These are phyloP conservation scores for Ramaria rubella DNA, from an alignment of 768 basidiomycete species.

Conservation along the genomic window DNA sequence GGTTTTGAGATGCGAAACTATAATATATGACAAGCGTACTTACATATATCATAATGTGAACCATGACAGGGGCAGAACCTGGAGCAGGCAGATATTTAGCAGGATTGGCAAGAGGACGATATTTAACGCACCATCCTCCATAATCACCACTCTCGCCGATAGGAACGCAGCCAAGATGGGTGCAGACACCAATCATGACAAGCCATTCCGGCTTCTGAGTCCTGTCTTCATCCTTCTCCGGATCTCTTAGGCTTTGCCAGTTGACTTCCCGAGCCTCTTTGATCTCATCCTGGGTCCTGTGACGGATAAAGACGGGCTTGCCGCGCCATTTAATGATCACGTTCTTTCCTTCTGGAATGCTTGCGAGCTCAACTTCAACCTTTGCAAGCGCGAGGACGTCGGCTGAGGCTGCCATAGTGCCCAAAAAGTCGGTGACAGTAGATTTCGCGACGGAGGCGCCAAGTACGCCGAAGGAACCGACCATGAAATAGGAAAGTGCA, in stretches of 20 bases:
- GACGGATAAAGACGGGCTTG: slow-evolving; percentile 98
- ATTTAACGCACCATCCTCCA: slow-evolving; percentile 77
- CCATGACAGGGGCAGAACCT: slow-evolving; percentile 99
- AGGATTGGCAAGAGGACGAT: not conserved
- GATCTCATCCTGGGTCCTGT: slow-evolving; percentile 87
- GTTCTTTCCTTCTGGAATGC: slow-evolving; percentile 96
- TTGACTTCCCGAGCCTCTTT: slow-evolving; percentile 81
- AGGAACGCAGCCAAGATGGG: slow-evolving; percentile 96
- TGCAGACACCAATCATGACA: slow-evolving; percentile 90
- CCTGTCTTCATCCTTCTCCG: slow-evolving; percentile 82
- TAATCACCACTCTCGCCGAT: slow-evolving; percentile 96
- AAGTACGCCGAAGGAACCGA: slow-evolving; percentile 86
- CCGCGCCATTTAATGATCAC: slow-evolving; percentile 99
- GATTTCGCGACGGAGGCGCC: slow-evolving; percentile 94
- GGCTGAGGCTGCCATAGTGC: slow-evolving; percentile 94
- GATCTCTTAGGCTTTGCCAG: slow-evolving; percentile 87
- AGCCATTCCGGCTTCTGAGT: slow-evolving; percentile 96
- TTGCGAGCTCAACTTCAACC: slow-evolving; percentile 86
- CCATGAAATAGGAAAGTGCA: slow-evolving; percentile 82
- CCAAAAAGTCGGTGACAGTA: slow-evolving; percentile 86
- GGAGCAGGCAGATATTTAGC: slow-evolving; percentile 2
- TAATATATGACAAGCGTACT: slow-evolving; percentile 24
- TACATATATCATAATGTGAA: slow-evolving; percentile 96
- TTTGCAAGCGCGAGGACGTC: slow-evolving; percentile 98
- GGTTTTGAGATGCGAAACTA: slow-evolving; percentile 12